Evolutionary conservation across 2,329 filamentous ascomycete species (phyloP).

Genomic region (Aureobasidium vineae): DNA sequence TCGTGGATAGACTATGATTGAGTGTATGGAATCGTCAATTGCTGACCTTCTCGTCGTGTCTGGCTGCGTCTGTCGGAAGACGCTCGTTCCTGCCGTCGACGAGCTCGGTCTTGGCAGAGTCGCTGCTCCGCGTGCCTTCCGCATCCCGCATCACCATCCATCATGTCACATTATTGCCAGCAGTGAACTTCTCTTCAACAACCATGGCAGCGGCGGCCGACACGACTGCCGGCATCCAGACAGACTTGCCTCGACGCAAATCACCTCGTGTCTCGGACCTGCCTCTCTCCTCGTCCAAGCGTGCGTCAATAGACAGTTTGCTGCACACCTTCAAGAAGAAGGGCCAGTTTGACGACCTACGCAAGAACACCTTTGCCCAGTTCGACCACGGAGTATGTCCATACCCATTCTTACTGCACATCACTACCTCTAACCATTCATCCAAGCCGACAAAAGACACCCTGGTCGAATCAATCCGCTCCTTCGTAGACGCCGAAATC

Average conservation of each 20-base stretch:
- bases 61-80: conserved; percentile 6
- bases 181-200: not conserved
- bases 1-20: not conserved
- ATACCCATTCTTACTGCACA: not conserved
- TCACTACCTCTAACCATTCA: not conserved
- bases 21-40: not conserved
- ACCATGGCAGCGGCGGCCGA: conserved; percentile 29
- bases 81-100: conserved; percentile 19
- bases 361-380: conserved; percentile 73
- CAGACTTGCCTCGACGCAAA: conserved; percentile 44
- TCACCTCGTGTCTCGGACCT: conserved; percentile 74
- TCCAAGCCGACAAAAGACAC: conserved; percentile 66
- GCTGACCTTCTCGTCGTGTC: conserved; percentile 22
- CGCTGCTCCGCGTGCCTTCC: conserved; percentile 12
- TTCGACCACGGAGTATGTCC: conserved; percentile 65
- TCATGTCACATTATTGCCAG: not conserved
- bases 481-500: conserved; percentile 69
- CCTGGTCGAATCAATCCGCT: conserved; percentile 37
- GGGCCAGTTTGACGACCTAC: conserved; percentile 74
- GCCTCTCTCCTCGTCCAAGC: conserved; percentile 69
- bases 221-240: conserved; percentile 8
- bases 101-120: conserved; percentile 24
- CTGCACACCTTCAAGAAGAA: conserved; percentile 85
- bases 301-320: conserved; percentile 69
- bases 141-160: not conserved